phyloP scores from a whole-genome alignment of 1,139 yeast species.

The Geotrichum siamense region DNA sequence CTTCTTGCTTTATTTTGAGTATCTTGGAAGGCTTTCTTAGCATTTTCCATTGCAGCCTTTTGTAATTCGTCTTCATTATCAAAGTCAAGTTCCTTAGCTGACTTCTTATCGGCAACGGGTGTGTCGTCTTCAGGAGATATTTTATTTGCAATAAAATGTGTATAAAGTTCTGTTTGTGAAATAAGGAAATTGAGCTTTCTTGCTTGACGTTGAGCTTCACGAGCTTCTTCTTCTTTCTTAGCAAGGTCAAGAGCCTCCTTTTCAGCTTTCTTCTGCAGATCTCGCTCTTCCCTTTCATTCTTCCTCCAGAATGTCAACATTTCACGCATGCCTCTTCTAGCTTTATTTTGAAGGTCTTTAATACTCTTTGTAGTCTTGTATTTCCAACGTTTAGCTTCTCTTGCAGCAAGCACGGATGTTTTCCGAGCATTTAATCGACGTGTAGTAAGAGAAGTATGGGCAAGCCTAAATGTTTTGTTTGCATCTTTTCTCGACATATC shows the following conservation, averaged over 20 bases:
- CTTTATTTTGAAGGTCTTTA: constrained; percentile 87
- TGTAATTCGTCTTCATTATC: constrained; percentile 78
- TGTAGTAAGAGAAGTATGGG: constrained; percentile 72
- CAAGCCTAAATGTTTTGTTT: constrained; percentile 71
- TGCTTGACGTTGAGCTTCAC: constrained; percentile 90
- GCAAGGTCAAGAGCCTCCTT: constrained; percentile 85
- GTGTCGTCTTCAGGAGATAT: constrained; percentile 52
- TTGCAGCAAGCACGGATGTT: constrained; percentile 81
- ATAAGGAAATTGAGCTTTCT: constrained; percentile 90
- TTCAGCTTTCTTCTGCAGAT: constrained; percentile 79
- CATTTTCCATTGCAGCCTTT: constrained; percentile 86
- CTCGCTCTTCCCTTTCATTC: constrained; percentile 92
- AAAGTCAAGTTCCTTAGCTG: constrained; percentile 57
- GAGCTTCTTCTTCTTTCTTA: constrained; percentile 87
- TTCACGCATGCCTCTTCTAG: constrained; percentile 95
- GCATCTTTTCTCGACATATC: constrained; percentile 92
- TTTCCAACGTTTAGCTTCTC: constrained; percentile 97
- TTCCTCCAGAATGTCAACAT: constrained; percentile 98
- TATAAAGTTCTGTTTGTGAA: constrained; percentile 93
- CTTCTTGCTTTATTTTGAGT: constrained; percentile 73
- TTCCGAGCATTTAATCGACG: constrained; percentile 73
- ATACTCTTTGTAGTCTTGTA: constrained; percentile 79
- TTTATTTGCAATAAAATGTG: constrained; percentile 92
- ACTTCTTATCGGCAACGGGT: constrained; percentile 35
- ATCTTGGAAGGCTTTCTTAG: constrained; percentile 74